Evolutionary conservation across 2,329 filamentous ascomycete genomes (phyloP), one percentile per base, ranked within the genome.

Genomic region (Botrytis deweyae): DNA sequence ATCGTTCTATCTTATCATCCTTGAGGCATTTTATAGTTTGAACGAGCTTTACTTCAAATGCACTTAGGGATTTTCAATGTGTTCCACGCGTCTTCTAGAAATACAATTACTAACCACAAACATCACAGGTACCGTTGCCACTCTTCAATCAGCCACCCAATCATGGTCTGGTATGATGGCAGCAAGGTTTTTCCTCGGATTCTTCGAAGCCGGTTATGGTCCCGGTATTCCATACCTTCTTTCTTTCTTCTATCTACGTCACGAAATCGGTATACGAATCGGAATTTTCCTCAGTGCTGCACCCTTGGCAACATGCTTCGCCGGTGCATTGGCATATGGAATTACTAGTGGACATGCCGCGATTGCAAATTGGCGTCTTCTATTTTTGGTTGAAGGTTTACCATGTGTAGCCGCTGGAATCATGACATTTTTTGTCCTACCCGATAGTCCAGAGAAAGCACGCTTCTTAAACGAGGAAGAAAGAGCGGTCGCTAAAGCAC

Each of bases 191-290:
- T 81, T 83, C 55, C 77, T 84, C 4, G 83, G 82, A 3, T 73
- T 82, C 6, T 79, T 83, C 33, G 83, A 84, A 82, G 74, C 80
- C 75, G 25, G 81, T 62, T 66, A 79, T 80, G 36, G 81, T 76
- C 66, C 82, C 76, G 67, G 82, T 79, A 81, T 85, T 2, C 83
- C 84, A 0, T 84, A 83, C 64, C 82, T 85, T 36, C 79, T 86
- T 9, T 84, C 82, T 12, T 85, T 86, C 77, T 86, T 86, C 77
- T 87, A 86, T 73, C 80, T 83, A 10, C 79, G 86, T 8, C 78
- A 82, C 29, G 93, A 95, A 78, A 84, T 95, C 16, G 93, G 92
- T 1, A 87, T 92, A 74, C 86, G 92, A 40, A 91, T 89, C 25
- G 92, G 91, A 16, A 83, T 94, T 9, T 92, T 93, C 81, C 87